Evolutionary conservation across 192 early-diverging fungal species (phyloP), one percentile per base, ranked within the genome.

Genomic region (Coemansia sp.): DNA sequence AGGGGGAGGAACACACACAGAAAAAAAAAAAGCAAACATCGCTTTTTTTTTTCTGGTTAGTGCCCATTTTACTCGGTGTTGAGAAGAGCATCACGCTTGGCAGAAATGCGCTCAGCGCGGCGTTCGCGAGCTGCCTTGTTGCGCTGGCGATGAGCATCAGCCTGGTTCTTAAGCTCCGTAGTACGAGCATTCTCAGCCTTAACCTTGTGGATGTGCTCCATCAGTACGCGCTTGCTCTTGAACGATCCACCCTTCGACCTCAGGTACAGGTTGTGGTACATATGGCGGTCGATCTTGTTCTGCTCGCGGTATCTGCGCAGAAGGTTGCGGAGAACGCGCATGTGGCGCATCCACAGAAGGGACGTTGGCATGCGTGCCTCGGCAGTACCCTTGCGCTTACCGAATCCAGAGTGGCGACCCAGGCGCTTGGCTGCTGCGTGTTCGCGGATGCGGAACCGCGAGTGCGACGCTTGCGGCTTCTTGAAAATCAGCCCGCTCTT

Each of bases 171-270:
- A 63, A 98, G 85, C 63, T 89, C 69, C 90, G 95, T 92, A 69
- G 88, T 85, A 87, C 96, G 92, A 65, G 90, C 84, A 85, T 97
- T 94, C 87, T 98, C 95, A 54, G 96, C 93, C 92, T 98, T 98
- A 75, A 91, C 92, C 88, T 95, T 96, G 89, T 97, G 94, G 85
- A 98, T 98, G 86, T 92, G 93, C 86, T 98, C 96, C 93, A 98
- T 98, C 49, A 98, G 82, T 66, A 98, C 96, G 85, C 96, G 92
- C 91, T 98, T 98, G 93, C 96, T 98, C 92, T 98, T 98, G 89
- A 98, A 98, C 63, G 93, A 93, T 86, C 96, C 97, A 96, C 96
- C 96, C 93, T 98, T 98, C 64, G 94, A 87, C 89, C 96, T 97
- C 78, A 95, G 80, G 90, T 98, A 98, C 72, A 98, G 87, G 74